These are phyloP conservation scores for Podaxis carcinomalis DNA, from an alignment of 768 basidiomycete species.

Conservation along the genomic window DNA sequence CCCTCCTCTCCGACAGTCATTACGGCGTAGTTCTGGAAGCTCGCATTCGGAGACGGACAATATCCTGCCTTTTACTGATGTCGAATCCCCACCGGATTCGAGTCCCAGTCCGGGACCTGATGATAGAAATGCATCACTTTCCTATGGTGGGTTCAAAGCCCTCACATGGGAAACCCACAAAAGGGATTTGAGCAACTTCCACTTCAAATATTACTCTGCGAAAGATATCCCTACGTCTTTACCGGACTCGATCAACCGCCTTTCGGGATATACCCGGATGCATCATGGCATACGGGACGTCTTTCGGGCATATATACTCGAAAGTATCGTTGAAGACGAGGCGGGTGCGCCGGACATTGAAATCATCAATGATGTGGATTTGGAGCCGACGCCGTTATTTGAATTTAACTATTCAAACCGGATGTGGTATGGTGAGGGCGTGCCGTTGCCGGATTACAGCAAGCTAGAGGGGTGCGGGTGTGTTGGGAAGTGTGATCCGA, in stretches of 20 bases:
- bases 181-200: constrained; percentile 28
- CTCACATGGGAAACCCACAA: constrained; percentile 35
- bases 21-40: background rate
- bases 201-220: constrained; percentile 29
- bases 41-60: background rate
- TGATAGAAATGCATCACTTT: background rate
- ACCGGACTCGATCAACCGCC: constrained; percentile 62
- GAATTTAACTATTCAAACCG: constrained; percentile 87
- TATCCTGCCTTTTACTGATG: background rate
- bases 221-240: constrained; percentile 57
- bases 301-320: constrained; percentile 61
- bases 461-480: constrained; percentile 70
- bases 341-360: constrained; percentile 63
- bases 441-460: constrained; percentile 59
- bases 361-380: constrained; percentile 65
- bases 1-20: background rate
- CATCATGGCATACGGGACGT: constrained; percentile 44
- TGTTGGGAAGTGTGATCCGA: constrained; percentile 70
- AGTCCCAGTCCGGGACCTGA: constrained; percentile 8
- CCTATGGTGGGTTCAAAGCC: constrained; percentile 30
- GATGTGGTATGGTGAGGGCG: constrained; percentile 68
- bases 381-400: constrained; percentile 70
- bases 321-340: constrained; percentile 65
- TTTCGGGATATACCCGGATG: constrained; percentile 35
- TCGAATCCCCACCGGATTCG: constrained; percentile 7